Conservation (phyloP, 441 rosid genomes). For the Raphanus hybrid region DNA sequence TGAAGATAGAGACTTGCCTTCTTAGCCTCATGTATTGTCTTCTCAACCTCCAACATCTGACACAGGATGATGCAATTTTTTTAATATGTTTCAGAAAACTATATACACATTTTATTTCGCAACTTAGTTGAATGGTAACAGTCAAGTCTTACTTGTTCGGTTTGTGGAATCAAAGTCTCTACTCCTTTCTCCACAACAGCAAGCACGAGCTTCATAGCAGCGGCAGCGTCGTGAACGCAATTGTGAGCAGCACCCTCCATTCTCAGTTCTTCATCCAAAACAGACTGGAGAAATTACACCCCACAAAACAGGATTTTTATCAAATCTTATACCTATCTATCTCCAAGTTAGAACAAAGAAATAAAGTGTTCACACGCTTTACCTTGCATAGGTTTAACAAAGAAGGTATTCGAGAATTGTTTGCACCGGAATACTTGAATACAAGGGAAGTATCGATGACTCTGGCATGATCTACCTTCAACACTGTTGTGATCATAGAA, state of each 20-base stretch:
- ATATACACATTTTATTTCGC: not conserved
- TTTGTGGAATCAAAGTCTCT: conserved; percentile 44
- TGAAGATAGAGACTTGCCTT: conserved; percentile 66
- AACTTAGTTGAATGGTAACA: not conserved
- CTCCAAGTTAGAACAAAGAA: not conserved
- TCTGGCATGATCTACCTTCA: conserved; percentile 84
- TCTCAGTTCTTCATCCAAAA: conserved; percentile 75
- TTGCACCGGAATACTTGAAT: conserved; percentile 56
- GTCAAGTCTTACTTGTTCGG: conserved; percentile 26
- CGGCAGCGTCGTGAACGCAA: conserved; percentile 82
- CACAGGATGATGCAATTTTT: not conserved
- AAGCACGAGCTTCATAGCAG: conserved; percentile 90
- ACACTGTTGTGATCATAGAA: conserved; percentile 59
- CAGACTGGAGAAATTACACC: conserved; percentile 48
- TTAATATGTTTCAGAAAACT: conserved; percentile 7
- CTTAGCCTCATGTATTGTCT: conserved; percentile 23
- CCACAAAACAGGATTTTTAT: not conserved
- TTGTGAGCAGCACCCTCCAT: conserved; percentile 73
- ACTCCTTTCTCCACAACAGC: conserved; percentile 67
- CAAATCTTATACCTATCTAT: not conserved
- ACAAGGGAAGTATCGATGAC: conserved; percentile 83
- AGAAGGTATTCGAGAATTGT: conserved; percentile 54
- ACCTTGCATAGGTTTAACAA: conserved; percentile 82
- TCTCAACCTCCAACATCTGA: conserved; percentile 58
- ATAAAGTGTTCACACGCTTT: conserved; percentile 37